Base-by-base conservation (phyloP, 345 rosid species). In the Nasturtium officinale region DNA sequence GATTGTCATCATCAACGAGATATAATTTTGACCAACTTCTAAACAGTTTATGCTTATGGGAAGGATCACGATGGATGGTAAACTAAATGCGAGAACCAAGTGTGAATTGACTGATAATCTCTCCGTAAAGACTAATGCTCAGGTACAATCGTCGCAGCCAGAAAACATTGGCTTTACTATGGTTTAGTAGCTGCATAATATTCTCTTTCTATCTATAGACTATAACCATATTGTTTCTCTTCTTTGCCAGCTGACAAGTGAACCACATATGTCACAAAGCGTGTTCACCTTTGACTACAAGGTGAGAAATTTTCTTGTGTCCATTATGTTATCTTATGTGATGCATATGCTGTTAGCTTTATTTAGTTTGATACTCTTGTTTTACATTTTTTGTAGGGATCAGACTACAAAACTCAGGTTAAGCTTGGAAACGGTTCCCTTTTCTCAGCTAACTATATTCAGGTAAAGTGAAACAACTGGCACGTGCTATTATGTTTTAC, bases 381-480 rank as follows among this genome's bases (percentile, higher is more conserved):
- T 47, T 23, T 65, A 28, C 50, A 70, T n/a, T 61, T 9, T 66
- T 26, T 58, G 42, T 78, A 93, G 98, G 96, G 98, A 26, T 83
- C 82, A 60, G 96, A 93, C 78, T 90, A 76, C 84, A 82, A 92
- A 82, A 65, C 87, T 26, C 94, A 86, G 76, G 61, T 90, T 76
- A 96, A 87, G 58, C 43, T 87, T 33, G 97, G 96, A 67, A 90
- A 77, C 56, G 90, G 88, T 60, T 84, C 86, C 56, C 67, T 89
- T 52, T 77, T 87, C 64, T 88, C 85, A 61, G 94, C 96, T 46
- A 93, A 80, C 84, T 93, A 93, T 78, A 86, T 93, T 61, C 98
- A 90, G 96, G 97, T 86, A 82, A 51, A 51, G 26, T 66, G 15
- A 37, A 33, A 35, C 25, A 23, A 52, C 10, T 52, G n/a, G 12